Evolutionary conservation across 2,329 filamentous ascomycete genomes (phyloP), one percentile per base, ranked within the genome.

Genomic region (Coniochaeta sp.): DNA sequence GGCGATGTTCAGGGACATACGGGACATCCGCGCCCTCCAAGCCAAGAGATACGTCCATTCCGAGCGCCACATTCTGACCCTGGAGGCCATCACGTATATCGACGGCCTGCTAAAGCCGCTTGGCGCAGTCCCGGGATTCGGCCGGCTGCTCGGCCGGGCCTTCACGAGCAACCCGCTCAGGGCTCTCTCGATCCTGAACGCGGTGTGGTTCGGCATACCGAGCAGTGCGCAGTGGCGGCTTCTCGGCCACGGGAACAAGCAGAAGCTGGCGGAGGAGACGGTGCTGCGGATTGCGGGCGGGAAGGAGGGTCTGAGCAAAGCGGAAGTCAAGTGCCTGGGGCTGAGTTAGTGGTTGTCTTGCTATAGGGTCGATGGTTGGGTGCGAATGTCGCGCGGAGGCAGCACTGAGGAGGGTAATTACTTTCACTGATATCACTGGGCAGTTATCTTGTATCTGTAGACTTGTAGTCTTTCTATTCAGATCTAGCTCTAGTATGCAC

Each of bases 121-220:
- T 4, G 71, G 70, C 16, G 70, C 72, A 1, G 66, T 63, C 12
- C 72, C 73, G 2, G 69, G 68, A 0, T 65, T 74, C 1, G 60
- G 65, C 6, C 66, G 63, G 40, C 63, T 74, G 4, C 57, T 73
- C 14, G 60, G 59, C 3, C 63, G 62, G 6, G 60, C 72, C 4
- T 67, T 72, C 57, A 66, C 61, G 28, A 65, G 67, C 7, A 65
- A 62, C n/a, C 72, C 70, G 6, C 57, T 65, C 44, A 60, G 59
- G n/a, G 67, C 70, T 0, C 57, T 71, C 22, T 63, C 62, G 19
- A 63, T 73, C 3, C 62, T 74, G 22, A 66, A 62, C 12, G 68
- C 70, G 2, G 71, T 75, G 34, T 74, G 73, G 64, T 73, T 74
- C 58, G 70, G 72, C 32, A 64, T 74, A 3, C 69, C 69, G n/a